A percentile compares a stretch with the other conserved stretches of the same genome.
Evolutionary conservation across 306 rosid species (phyloP).

Genomic region (Prunus mume): DNA sequence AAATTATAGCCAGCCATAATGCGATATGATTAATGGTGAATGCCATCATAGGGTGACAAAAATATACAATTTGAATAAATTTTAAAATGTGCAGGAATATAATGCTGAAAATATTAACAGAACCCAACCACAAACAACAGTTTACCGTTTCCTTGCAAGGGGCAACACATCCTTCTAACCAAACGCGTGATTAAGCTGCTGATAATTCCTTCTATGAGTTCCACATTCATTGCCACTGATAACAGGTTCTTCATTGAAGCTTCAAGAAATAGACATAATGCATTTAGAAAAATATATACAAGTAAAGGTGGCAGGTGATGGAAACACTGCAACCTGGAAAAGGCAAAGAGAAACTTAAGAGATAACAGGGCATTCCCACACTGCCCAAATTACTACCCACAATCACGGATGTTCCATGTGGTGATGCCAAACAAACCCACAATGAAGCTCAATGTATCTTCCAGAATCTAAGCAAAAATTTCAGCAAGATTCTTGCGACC

Average conservation of each 20-base stretch:
- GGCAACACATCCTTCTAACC: conserved; percentile 58
- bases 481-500: background rate
- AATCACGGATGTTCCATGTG: background rate
- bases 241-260: conserved; percentile 68
- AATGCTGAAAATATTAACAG: background rate
- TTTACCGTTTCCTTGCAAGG: conserved; percentile 59
- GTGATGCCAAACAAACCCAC: background rate
- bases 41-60: background rate
- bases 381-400: background rate
- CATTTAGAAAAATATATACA: background rate
- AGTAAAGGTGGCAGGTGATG: background rate
- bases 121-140: conserved; percentile 6
- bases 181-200: conserved; percentile 64
- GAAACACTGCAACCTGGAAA: background rate
- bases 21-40: background rate
- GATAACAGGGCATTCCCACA: background rate
- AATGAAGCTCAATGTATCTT: background rate
- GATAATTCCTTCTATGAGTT: conserved; percentile 63
- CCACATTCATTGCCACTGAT: conserved; percentile 43
- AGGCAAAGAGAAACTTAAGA: background rate
- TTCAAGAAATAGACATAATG: conserved; percentile 32
- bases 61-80: background rate
- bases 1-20: conserved; percentile 9
- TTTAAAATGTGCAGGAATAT: background rate
- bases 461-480: background rate